Evolutionary conservation across 2,329 filamentous ascomycete genomes (phyloP).

Genomic region (Beauveria bassiana): DNA sequence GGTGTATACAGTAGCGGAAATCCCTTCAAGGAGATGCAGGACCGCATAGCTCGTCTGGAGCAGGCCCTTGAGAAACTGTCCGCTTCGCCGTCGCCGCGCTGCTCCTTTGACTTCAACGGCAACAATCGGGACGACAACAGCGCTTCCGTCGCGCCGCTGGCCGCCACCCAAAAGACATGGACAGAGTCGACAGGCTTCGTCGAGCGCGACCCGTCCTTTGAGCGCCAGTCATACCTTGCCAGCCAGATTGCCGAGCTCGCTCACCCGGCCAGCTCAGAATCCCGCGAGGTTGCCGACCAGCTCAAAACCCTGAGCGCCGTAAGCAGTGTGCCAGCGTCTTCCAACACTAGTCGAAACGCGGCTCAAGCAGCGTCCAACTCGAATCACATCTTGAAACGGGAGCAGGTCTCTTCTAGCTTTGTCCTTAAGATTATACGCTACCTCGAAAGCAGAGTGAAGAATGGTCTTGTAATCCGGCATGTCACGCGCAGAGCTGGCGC

Average conservation of each 20-base stretch:
- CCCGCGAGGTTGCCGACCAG: constrained; percentile 9
- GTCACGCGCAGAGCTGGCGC: background rate
- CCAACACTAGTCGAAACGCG: background rate
- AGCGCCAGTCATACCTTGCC: constrained; percentile 12
- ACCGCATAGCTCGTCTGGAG: constrained; percentile 13
- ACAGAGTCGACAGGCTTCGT: constrained; percentile 9
- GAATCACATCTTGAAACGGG: background rate
- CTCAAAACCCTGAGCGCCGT: constrained; percentile 1
- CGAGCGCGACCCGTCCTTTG: constrained; percentile 14
- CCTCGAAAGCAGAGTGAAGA: background rate
- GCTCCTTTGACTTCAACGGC: background rate
- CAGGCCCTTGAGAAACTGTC: constrained; percentile 12
- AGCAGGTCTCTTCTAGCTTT: constrained; percentile 7
- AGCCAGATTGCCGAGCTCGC: constrained; percentile 12
- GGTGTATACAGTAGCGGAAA: background rate
- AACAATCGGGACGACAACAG: background rate
- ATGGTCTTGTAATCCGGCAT: background rate
- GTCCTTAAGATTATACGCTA: constrained; percentile 8
- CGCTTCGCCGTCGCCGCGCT: constrained; percentile 2
- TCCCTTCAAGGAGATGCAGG: constrained; percentile 11
- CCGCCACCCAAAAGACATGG: constrained; percentile 4
- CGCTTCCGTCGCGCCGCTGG: background rate
- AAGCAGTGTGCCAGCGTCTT: background rate
- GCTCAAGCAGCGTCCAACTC: background rate
- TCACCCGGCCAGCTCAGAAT: constrained; percentile 1